A percentile compares a stretch with the other conserved stretches of the same genome.
These are phyloP conservation scores for Tuber indicum DNA, from an alignment of 495 filamentous ascomycete species.

Conservation along the genomic window DNA sequence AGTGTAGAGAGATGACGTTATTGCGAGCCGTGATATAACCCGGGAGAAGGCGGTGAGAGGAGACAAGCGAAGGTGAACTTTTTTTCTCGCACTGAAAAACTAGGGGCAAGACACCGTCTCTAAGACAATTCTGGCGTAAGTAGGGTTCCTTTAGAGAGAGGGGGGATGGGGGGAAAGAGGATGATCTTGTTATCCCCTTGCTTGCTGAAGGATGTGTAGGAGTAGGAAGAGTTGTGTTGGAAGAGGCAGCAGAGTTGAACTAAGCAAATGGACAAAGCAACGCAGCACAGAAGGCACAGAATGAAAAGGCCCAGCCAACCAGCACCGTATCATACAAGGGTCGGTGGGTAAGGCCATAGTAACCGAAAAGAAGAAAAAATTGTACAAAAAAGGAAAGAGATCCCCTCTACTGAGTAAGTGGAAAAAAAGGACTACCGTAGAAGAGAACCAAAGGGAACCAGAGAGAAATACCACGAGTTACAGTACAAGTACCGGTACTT, in stretches of 20 bases:
- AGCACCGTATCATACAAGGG: background rate
- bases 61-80: constrained; percentile 3
- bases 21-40: constrained; percentile 34
- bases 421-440: background rate
- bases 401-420: background rate
- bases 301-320: background rate
- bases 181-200: constrained; percentile 31
- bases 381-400: background rate
- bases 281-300: background rate
- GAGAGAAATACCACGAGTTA: background rate
- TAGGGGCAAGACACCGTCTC: background rate
- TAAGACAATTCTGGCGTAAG: background rate
- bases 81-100: background rate
- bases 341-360: background rate
- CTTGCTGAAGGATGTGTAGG: constrained; percentile 2
- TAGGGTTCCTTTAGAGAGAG: constrained; percentile 6
- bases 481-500: background rate
- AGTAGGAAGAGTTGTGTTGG: background rate
- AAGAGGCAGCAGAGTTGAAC: background rate
- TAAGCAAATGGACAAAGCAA: background rate
- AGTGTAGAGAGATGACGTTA: constrained; percentile 36
- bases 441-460: background rate
- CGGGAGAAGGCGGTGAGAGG: constrained; percentile 7
- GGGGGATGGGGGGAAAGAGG: constrained; percentile 16
- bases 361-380: background rate